Conservation (phyloP, 176 grass and related monocot genomes). For the Oryza australiensis region DNA sequence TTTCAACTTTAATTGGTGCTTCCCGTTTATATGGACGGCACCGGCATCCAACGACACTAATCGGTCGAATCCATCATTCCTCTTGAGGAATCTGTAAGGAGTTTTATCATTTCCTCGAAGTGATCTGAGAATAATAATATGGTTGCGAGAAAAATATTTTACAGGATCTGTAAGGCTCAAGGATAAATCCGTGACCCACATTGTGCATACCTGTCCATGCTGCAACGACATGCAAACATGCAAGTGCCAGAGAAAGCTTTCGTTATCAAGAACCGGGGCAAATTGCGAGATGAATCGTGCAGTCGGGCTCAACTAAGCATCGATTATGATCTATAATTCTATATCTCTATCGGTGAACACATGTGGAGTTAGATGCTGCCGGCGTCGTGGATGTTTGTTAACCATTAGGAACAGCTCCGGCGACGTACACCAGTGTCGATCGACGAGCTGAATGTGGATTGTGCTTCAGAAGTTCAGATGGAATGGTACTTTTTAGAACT, state of each 20-base stretch:
- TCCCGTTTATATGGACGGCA: not conserved
- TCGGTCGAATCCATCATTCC: not conserved
- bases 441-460: too few relatives aligned
- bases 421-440: too few relatives aligned
- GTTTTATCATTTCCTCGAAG: not conserved
- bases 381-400: not conserved
- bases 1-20: not conserved
- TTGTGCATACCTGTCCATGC: not conserved
- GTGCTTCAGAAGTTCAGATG: too few relatives aligned
- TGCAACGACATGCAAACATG: not conserved
- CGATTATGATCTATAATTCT: not conserved
- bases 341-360: not conserved
- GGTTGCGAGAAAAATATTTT: constrained; percentile 5
- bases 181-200: not conserved
- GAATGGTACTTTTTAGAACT: too few relatives aligned
- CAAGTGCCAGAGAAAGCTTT: not conserved
- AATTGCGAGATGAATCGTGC: constrained; percentile 7
- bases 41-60: not conserved
- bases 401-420: not conserved
- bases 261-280: not conserved
- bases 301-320: not conserved
- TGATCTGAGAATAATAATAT: not conserved
- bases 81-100: not conserved
- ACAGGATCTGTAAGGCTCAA: not conserved
- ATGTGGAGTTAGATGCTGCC: too few relatives aligned